These are phyloP conservation scores for Globisporangium spinosum DNA, from an alignment of 352 stramenopile species.

Conservation along the genomic window DNA sequence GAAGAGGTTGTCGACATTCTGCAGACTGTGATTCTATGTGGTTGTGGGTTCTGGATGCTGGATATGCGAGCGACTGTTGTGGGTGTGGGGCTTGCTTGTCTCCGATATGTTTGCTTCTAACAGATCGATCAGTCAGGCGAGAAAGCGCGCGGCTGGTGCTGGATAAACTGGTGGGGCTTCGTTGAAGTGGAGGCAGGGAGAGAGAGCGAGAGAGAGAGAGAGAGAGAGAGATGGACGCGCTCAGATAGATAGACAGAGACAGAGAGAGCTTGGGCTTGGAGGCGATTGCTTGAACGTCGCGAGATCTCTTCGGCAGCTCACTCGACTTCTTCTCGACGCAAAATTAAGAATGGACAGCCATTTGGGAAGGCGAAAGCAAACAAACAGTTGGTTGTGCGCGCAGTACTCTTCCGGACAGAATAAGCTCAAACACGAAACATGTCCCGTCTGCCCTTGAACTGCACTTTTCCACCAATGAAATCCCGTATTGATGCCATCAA, in stretches of 20 bases:
- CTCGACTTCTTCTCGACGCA: constrained; percentile 9
- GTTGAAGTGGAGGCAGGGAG: not conserved
- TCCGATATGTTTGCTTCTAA: not conserved
- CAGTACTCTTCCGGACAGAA: constrained; percentile 11
- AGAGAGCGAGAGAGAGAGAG: constrained; percentile 9
- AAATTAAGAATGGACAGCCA: constrained; percentile 17
- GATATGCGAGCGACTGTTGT: not conserved
- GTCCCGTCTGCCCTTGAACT: not conserved
- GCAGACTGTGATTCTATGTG: not conserved
- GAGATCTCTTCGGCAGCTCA: not conserved
- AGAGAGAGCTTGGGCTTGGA: not conserved
- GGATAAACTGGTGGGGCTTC: not conserved
- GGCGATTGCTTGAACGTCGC: constrained; percentile 1
- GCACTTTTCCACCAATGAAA: not conserved
- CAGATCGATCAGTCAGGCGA: not conserved
- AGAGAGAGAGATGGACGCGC: constrained; percentile 4
- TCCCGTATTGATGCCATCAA: too few species aligned
- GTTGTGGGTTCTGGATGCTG: not conserved
- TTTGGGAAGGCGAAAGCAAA: not conserved
- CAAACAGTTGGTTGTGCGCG: constrained; percentile 5
- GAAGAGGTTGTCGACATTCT: constrained; percentile 19
- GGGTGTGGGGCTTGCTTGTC: not conserved
- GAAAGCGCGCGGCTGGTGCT: not conserved
- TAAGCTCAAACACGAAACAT: not conserved
- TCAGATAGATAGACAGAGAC: not conserved